Evolutionary conservation across 768 basidiomycete genomes (phyloP).

Genomic region (Phylloporus sp.): DNA sequence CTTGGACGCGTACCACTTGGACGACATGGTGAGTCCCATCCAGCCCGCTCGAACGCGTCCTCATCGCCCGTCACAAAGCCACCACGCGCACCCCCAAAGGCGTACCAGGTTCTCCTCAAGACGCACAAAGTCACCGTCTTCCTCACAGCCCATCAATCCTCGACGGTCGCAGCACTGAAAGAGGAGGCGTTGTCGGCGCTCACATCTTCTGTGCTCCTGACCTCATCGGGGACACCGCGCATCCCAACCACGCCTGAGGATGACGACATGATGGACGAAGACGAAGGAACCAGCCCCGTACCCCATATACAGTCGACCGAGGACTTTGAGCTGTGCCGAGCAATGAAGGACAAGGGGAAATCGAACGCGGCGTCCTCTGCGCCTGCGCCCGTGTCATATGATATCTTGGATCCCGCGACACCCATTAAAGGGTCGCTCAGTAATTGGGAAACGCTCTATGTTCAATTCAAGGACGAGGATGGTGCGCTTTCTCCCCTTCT

Average conservation of each 20-base stretch:
- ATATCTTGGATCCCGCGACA: conserved; percentile 40
- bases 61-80: conserved; percentile 36
- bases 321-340: conserved; percentile 66
- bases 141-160: conserved; percentile 50
- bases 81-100: conserved; percentile 52
- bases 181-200: conserved; percentile 61
- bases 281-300: conserved; percentile 16
- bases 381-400: conserved; percentile 36
- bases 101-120: conserved; percentile 66
- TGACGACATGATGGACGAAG: conserved; percentile 19
- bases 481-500: conserved; percentile 39
- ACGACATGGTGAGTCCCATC: conserved; percentile 19
- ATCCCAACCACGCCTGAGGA: conserved; percentile 32
- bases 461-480: conserved; percentile 61
- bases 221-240: conserved; percentile 25
- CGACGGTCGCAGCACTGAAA: conserved; percentile 58
- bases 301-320: conserved; percentile 34
- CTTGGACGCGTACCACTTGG: neutral
- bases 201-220: conserved; percentile 39
- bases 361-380: conserved; percentile 29
- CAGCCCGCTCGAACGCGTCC: neutral
- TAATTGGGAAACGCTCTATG: conserved; percentile 66
- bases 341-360: conserved; percentile 48
- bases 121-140: conserved; percentile 70
- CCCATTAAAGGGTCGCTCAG: conserved; percentile 48